phyloP scores from a whole-genome alignment of 129 eudicot genomes.

The Flaveria linearis region DNA sequence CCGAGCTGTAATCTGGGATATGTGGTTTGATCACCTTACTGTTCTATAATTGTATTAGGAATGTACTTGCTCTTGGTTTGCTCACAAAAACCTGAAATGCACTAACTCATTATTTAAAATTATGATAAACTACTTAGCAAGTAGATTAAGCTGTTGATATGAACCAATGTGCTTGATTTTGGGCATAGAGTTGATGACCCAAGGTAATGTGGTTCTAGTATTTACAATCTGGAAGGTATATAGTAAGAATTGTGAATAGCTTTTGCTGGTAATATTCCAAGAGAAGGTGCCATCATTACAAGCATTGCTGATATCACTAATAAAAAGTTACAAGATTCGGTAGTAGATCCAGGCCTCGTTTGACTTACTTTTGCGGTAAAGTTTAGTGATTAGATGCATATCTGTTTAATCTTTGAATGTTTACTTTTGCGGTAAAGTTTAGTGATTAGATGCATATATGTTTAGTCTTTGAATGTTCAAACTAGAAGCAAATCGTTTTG shows the following conservation, averaged over 20 bases:
- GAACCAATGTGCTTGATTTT: slow-evolving; percentile 19
- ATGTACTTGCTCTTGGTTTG: slow-evolving; percentile 10
- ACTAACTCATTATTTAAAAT: neutral
- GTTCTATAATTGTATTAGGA: slow-evolving; percentile 7
- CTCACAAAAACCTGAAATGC: neutral
- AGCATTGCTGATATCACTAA: slow-evolving; percentile 7
- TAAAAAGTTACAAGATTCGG: slow-evolving; percentile 6
- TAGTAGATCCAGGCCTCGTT: neutral
- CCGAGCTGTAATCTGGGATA: neutral
- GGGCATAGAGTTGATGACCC: slow-evolving; percentile 20
- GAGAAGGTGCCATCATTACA: slow-evolving; percentile 19
- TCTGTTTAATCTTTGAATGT: neutral
- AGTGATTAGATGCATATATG: slow-evolving; percentile 2
- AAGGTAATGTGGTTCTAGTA: slow-evolving; percentile 10
- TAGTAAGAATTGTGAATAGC: slow-evolving; percentile 18
- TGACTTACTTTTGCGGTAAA: neutral
- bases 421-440: neutral
- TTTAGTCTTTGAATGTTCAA: neutral
- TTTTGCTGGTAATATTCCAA: slow-evolving; percentile 13
- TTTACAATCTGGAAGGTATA: slow-evolving; percentile 3
- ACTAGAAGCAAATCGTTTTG: slow-evolving; percentile 14
- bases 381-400: slow-evolving; percentile 8
- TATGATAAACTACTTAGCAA: neutral
- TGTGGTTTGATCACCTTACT: slow-evolving; percentile 8
- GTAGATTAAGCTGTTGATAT: slow-evolving; percentile 1